These are phyloP conservation scores for Rosa lucieae DNA, from an alignment of 306 rosid genomes.

Conservation along the genomic window DNA sequence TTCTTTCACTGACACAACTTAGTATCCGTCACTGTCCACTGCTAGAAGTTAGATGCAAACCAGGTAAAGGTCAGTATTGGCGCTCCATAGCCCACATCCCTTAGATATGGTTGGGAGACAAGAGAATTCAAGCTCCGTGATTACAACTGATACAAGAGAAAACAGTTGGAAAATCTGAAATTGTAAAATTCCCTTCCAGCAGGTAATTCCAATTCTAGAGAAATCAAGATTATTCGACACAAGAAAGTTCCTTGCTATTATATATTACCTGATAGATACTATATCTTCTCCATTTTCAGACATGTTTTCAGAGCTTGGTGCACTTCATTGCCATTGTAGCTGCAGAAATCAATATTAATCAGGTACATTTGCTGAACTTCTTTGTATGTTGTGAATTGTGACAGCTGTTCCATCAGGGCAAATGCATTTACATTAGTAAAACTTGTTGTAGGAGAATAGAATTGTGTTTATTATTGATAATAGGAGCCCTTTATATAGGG, in stretches of 20 bases:
- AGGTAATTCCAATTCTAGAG: neutral
- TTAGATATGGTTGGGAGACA: neutral
- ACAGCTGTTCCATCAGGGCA: neutral
- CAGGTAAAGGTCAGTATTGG: neutral
- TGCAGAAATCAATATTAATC: neutral
- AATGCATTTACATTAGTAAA: neutral
- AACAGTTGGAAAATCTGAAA: neutral
- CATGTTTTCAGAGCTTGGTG: neutral
- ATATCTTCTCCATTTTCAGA: neutral
- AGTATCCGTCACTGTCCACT: neutral
- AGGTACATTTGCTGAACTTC: neutral
- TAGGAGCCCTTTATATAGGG: no score
- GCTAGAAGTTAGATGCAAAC: neutral
- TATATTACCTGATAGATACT: neutral
- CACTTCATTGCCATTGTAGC: neutral
- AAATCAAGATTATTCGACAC: neutral
- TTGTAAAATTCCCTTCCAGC: neutral
- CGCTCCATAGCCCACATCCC: neutral
- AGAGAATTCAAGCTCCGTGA: neutral
- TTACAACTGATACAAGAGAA: neutral
- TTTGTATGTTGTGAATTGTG: neutral
- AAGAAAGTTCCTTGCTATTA: neutral
- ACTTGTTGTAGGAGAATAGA: no score
- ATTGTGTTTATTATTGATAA: no score
- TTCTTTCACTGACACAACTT: neutral